Conservation (phyloP, 257 asterid genomes). For the Penstemon eatonii region DNA sequence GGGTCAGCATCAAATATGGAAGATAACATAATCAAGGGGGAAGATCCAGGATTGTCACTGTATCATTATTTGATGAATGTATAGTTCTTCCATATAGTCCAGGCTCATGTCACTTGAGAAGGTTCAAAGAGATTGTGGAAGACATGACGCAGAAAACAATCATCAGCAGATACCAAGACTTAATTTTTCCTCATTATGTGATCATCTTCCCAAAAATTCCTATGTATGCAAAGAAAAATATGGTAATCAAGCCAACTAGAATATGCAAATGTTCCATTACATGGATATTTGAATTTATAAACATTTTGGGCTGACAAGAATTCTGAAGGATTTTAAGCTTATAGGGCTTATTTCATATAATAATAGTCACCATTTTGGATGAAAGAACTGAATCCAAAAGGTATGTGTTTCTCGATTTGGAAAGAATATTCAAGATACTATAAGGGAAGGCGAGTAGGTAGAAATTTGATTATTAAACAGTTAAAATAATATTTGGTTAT, state of each 20-base stretch:
- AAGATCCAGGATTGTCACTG: background rate
- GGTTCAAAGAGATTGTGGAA: constrained; percentile 1
- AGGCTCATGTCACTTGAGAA: background rate
- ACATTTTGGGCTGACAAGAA: background rate
- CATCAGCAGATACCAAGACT: constrained; percentile 1
- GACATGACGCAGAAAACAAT: background rate
- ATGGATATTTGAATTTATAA: too few species aligned
- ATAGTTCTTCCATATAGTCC: constrained; percentile 3
- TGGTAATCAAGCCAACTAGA: background rate
- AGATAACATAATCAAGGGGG: background rate
- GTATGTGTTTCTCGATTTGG: background rate
- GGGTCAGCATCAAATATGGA: background rate
- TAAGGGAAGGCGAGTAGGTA: background rate
- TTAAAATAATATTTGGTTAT: background rate
- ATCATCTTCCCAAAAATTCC: background rate
- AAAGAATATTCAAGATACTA: too few species aligned
- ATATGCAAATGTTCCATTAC: background rate
- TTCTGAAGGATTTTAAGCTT: background rate
- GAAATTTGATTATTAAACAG: background rate
- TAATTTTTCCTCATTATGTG: background rate
- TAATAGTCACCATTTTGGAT: background rate
- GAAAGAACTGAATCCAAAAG: background rate
- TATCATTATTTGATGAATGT: background rate
- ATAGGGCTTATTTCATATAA: background rate
- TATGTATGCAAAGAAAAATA: background rate